Conservation (phyloP, 257 asterid genomes). For the Nicotiana obtusifolia region DNA sequence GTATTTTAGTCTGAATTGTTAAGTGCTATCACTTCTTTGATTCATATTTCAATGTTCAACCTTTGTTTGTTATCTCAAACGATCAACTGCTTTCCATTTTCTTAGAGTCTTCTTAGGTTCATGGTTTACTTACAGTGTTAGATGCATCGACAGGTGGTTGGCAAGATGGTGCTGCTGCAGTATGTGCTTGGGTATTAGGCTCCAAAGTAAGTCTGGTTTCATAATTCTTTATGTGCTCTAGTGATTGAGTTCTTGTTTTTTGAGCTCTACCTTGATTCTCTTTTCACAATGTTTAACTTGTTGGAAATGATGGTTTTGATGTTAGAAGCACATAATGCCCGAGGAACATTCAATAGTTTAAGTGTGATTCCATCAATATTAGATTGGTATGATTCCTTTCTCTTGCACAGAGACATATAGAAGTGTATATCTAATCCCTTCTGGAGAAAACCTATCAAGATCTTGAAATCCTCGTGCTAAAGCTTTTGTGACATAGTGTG, state of each 20-base stretch:
- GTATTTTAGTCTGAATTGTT: no score
- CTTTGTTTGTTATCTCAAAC: neutral
- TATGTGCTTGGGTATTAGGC: slow-evolving; percentile 75
- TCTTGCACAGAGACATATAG: neutral
- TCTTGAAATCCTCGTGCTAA: neutral
- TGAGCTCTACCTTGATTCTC: neutral
- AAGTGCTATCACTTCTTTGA: neutral
- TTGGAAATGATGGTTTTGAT: neutral
- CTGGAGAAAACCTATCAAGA: neutral
- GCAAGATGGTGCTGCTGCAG: slow-evolving; percentile 99
- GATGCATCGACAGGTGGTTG: slow-evolving; percentile 59
- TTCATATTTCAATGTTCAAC: neutral
- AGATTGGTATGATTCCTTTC: neutral
- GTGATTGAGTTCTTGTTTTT: neutral
- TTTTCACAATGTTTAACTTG: neutral
- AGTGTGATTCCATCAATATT: neutral
- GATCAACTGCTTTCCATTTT: neutral
- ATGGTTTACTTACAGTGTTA: slow-evolving; percentile 9
- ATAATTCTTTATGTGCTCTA: neutral
- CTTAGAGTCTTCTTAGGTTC: neutral
- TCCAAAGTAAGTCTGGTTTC: slow-evolving; percentile 52
- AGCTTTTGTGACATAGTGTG: neutral
- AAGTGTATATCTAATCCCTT: neutral
- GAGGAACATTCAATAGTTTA: neutral
- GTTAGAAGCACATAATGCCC: neutral